A percentile compares a stretch with the other conserved stretches of the same genome.
phyloP scores from a whole-genome alignment of 495 filamentous ascomycete species.

The Parathielavia appendiculata region DNA sequence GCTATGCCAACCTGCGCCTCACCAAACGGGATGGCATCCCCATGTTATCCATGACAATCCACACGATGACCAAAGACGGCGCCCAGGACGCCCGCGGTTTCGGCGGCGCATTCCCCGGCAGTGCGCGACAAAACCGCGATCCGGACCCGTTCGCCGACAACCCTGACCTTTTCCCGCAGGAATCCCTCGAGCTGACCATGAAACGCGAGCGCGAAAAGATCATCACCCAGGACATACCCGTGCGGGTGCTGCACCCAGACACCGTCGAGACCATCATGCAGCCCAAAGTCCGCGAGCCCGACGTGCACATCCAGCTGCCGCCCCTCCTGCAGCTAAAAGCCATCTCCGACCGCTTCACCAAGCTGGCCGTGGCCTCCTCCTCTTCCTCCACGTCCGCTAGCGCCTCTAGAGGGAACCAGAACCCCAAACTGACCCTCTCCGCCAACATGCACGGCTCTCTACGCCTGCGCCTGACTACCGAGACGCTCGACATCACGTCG shows the following conservation, averaged over 20 bases:
- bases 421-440: conserved; percentile 68
- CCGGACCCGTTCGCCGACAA: conserved; percentile 35
- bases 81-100: conserved; percentile 26
- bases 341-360: conserved; percentile 91
- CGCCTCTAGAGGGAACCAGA: conserved; percentile 21
- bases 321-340: conserved; percentile 77
- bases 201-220: conserved; percentile 69
- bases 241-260: conserved; percentile 74
- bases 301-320: conserved; percentile 88
- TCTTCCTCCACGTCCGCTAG: conserved; percentile 14
- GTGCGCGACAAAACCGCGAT: conserved; percentile 13
- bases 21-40: conserved; percentile 88
- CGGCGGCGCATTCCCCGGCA: conserved; percentile 16
- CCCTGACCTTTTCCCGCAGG: conserved; percentile 41
- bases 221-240: conserved; percentile 95
- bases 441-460: conserved; percentile 92
- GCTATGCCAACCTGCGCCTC: conserved; percentile 74
- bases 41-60: conserved; percentile 79
- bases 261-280: conserved; percentile 83
- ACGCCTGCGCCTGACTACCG: conserved; percentile 66
- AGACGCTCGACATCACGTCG: conserved; percentile 73
- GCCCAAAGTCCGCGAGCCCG: conserved; percentile 82
- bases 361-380: conserved; percentile 49
- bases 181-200: conserved; percentile 45
- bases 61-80: conserved; percentile 50